These are phyloP conservation scores for Thozetella sp. DNA, from an alignment of 495 filamentous ascomycete genomes.

Conservation along the genomic window DNA sequence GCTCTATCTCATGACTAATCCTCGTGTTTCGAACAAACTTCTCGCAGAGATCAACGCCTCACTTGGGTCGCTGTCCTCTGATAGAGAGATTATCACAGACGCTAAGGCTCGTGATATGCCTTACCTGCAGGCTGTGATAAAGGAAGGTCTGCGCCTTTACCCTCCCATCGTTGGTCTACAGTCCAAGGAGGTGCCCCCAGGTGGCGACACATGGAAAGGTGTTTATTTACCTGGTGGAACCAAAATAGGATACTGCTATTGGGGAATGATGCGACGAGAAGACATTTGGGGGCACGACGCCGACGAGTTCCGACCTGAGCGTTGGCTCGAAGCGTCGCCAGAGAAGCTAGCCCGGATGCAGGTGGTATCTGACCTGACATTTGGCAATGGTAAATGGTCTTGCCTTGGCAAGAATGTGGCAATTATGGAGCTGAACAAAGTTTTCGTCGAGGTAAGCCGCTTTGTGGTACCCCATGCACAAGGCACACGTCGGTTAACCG, in stretches of 20 bases:
- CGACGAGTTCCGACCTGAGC: constrained; percentile 46
- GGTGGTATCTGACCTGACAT: constrained; percentile 12
- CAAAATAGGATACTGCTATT: constrained; percentile 40
- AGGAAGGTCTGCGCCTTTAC: constrained; percentile 42
- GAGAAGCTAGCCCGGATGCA: constrained; percentile 29
- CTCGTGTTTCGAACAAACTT: constrained; percentile 46
- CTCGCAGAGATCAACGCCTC: constrained; percentile 54
- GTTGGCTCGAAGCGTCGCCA: constrained; percentile 44
- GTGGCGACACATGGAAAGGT: constrained; percentile 52
- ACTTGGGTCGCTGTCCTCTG: constrained; percentile 27
- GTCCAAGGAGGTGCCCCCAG: constrained; percentile 41
- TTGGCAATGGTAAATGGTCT: constrained; percentile 27
- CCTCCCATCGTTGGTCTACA: constrained; percentile 42
- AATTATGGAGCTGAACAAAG: constrained; percentile 45
- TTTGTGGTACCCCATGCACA: not conserved
- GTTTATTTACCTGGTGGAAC: constrained; percentile 57
- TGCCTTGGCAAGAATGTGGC: constrained; percentile 35
- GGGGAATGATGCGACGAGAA: constrained; percentile 23
- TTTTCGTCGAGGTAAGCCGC: constrained; percentile 44
- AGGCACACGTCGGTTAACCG: not conserved
- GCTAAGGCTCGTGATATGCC: constrained; percentile 38
- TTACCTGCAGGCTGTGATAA: constrained; percentile 42
- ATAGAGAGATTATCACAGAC: constrained; percentile 24
- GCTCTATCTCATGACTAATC: constrained; percentile 45
- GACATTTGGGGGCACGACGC: constrained; percentile 45